Conservation (phyloP, 2,329 filamentous ascomycete species). For the Pseudogymnoascus sp. region DNA sequence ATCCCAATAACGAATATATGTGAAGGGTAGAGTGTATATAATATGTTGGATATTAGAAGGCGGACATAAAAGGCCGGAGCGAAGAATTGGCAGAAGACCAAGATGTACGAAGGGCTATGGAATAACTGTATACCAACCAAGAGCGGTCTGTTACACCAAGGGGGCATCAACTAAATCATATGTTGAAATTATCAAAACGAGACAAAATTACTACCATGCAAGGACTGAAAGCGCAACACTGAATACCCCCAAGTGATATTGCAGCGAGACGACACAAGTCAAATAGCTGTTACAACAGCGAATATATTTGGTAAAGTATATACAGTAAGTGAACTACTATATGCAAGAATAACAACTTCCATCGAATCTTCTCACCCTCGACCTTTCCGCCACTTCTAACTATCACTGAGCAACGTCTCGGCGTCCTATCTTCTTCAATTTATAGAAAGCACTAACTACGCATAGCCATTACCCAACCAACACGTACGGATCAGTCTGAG, state of each 20-base stretch:
- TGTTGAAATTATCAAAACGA: background rate
- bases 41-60: slow-evolving; percentile 2
- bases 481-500: background rate
- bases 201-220: background rate
- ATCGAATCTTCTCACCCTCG: background rate
- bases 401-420: background rate
- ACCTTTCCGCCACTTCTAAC: background rate
- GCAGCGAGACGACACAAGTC: background rate
- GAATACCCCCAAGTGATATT: background rate
- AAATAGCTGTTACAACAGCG: background rate
- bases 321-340: slow-evolving; percentile 7
- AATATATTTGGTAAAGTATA: slow-evolving; percentile 4
- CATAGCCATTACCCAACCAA: background rate
- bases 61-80: background rate
- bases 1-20: slow-evolving; percentile 4
- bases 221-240: background rate
- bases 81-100: background rate
- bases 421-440: background rate
- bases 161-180: background rate
- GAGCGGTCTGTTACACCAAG: background rate
- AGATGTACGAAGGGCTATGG: slow-evolving; percentile 1
- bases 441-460: background rate
- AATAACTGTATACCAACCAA: slow-evolving; percentile 2
- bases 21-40: background rate
- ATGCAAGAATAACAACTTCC: slow-evolving; percentile 7